phyloP scores from a whole-genome alignment of 257 asterid genomes.

The Jaltomata sinuosa region DNA sequence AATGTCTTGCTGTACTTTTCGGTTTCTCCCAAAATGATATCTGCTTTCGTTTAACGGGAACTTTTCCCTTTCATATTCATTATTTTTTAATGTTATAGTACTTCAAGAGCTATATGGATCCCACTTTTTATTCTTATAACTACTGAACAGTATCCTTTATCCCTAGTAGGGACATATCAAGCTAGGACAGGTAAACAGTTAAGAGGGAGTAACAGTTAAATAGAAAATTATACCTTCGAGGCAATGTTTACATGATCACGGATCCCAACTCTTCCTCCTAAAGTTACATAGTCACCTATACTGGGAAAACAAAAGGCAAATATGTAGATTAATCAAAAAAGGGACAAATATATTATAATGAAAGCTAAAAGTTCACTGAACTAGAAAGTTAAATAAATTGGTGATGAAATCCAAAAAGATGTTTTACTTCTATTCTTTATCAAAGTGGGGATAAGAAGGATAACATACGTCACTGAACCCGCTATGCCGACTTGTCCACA shows the following conservation, averaged over 20 bases:
- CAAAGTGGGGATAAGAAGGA: background rate
- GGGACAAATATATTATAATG: background rate
- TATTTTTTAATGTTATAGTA: background rate
- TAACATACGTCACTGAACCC: conserved; percentile 71
- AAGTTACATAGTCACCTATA: conserved; percentile 70
- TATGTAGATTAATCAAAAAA: background rate
- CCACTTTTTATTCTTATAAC: background rate
- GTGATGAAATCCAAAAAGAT: background rate
- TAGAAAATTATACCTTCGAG: conserved; percentile 42
- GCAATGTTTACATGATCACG: conserved; percentile 69
- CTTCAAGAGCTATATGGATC: background rate
- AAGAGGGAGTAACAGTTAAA: background rate
- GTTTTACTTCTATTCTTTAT: background rate
- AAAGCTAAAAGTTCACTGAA: conserved; percentile 9
- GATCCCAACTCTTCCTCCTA: conserved; percentile 74
- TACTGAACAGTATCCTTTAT: background rate
- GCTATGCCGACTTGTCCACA: conserved; percentile 97
- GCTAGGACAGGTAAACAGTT: background rate
- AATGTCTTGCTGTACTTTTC: background rate
- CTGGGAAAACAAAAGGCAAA: conserved; percentile 21
- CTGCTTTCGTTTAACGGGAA: background rate
- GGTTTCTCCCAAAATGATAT: background rate
- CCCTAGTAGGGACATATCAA: background rate
- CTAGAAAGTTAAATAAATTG: conserved; percentile 1
- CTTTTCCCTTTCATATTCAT: background rate